phyloP scores from a whole-genome alignment of 208 protist species.

The Kentomonas sorsogonicus region DNA sequence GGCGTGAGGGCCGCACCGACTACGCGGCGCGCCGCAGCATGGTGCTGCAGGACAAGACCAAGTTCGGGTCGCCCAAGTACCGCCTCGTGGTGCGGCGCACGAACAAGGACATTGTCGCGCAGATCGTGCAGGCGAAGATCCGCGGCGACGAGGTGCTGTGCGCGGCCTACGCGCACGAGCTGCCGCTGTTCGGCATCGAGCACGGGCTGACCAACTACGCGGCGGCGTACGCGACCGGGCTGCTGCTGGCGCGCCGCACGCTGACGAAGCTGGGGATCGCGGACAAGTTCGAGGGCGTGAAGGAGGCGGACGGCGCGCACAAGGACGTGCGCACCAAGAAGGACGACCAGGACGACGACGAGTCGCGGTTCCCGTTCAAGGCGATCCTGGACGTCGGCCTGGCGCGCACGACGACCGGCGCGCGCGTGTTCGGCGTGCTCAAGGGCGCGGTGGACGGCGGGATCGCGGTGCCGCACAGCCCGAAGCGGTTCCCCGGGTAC shows the following conservation, averaged over 20 bases:
- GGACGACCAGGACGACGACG: conserved; percentile 82
- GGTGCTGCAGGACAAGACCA: conserved; percentile 98
- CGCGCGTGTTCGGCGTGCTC: conserved; percentile 90
- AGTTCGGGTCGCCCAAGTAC: conserved; percentile 98
- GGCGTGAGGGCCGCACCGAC: conserved; percentile 98
- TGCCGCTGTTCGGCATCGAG: conserved; percentile 94
- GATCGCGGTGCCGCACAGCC: conserved; percentile 95
- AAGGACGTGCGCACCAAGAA: conserved; percentile 69
- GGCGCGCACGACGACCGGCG: conserved; percentile 95
- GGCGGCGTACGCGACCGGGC: conserved; percentile 95
- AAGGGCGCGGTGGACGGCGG: conserved; percentile 98
- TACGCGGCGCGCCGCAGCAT: conserved; percentile 96
- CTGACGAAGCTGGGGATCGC: conserved; percentile 94
- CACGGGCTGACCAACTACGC: conserved; percentile 98
- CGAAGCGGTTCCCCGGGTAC: conserved; percentile 96
- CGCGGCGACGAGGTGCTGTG: conserved; percentile 92
- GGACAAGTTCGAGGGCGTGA: conserved; percentile 91
- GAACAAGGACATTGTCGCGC: conserved; percentile 96
- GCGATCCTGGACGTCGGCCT: conserved; percentile 97
- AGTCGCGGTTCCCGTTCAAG: conserved; percentile 94
- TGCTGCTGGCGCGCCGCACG: conserved; percentile 96
- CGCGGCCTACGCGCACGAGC: conserved; percentile 97
- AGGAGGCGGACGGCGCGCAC: conserved; percentile 86
- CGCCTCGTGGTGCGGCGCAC: conserved; percentile 96
- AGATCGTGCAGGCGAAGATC: conserved; percentile 96